These are phyloP conservation scores for Tetrapyrgos nigripes DNA, from an alignment of 1,284 basidiomycete species.

Conservation along the genomic window DNA sequence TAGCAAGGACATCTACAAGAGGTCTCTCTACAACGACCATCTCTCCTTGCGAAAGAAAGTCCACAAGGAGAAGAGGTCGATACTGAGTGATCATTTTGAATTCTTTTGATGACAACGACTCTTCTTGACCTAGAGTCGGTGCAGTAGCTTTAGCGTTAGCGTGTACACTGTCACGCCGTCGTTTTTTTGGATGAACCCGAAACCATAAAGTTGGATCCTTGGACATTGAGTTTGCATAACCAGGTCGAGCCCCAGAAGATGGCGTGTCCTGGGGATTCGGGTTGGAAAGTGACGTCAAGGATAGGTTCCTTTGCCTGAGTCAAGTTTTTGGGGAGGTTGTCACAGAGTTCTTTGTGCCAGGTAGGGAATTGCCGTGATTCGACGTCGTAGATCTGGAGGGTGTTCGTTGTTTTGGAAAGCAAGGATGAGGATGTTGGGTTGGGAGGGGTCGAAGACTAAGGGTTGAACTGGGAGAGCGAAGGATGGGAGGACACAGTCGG, in stretches of 20 bases:
- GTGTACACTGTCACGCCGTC: slow-evolving; percentile 48
- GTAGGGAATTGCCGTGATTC: slow-evolving; percentile 81
- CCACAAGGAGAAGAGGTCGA: slow-evolving; percentile 81
- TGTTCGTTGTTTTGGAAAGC: slow-evolving; percentile 83
- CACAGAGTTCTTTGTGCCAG: slow-evolving; percentile 71
- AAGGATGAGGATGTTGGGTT: slow-evolving; percentile 74
- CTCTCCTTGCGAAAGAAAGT: slow-evolving; percentile 76
- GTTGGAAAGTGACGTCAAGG: slow-evolving; percentile 74
- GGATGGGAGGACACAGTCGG: slow-evolving; percentile 81
- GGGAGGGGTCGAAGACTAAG: slow-evolving; percentile 73
- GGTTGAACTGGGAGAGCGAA: slow-evolving; percentile 73
- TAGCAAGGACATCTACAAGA: slow-evolving; percentile 83
- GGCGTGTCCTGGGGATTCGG: slow-evolving; percentile 42
- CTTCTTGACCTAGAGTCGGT: slow-evolving; percentile 27
- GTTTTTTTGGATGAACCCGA: slow-evolving; percentile 46
- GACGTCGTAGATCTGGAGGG: slow-evolving; percentile 85
- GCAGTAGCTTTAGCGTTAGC: slow-evolving; percentile 22
- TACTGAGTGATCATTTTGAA: slow-evolving; percentile 84
- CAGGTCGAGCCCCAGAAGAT: slow-evolving; percentile 88
- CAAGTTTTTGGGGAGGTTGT: slow-evolving; percentile 63
- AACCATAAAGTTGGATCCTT: slow-evolving; percentile 41
- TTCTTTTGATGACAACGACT: too few relatives aligned
- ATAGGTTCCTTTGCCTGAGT: slow-evolving; percentile 72
- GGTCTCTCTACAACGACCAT: slow-evolving; percentile 91
- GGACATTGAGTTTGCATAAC: slow-evolving; percentile 78